Evolutionary conservation across 805 yeast genomes (phyloP).

Genomic region (Suhomyces faveliae): DNA sequence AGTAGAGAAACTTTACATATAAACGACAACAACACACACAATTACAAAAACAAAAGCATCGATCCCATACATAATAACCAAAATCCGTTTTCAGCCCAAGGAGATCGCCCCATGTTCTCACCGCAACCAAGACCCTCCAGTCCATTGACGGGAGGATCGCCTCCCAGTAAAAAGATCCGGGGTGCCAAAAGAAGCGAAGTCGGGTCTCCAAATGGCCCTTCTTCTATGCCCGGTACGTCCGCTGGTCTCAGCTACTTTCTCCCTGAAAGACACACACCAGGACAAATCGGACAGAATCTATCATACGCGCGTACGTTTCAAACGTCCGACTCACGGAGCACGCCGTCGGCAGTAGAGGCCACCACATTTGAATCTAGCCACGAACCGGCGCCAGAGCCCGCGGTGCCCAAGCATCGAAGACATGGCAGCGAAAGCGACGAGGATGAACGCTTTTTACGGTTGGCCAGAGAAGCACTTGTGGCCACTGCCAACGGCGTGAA

Average conservation of each 20-base stretch:
- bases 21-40: neutral
- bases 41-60: neutral
- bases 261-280: constrained; percentile 19
- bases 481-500: constrained; percentile 47
- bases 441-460: constrained; percentile 53
- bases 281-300: constrained; percentile 19
- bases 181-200: constrained; percentile 6
- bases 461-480: constrained; percentile 62
- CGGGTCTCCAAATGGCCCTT: neutral
- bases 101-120: constrained; percentile 11
- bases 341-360: neutral
- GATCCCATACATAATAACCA: neutral
- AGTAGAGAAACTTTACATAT: constrained; percentile 5
- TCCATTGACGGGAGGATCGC: constrained; percentile 10
- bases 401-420: neutral
- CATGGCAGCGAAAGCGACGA: constrained; percentile 28
- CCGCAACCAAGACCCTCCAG: constrained; percentile 14
- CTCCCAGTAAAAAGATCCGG: constrained; percentile 11
- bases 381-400: neutral
- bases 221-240: constrained; percentile 5
- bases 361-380: neutral
- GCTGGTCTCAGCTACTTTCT: constrained; percentile 15
- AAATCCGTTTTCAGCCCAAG: too few species aligned
- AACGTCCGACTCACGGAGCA: neutral
- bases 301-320: constrained; percentile 15